Evolutionary conservation across 2,329 filamentous ascomycete species (phyloP).

Genomic region (Leptodontidium sp.): DNA sequence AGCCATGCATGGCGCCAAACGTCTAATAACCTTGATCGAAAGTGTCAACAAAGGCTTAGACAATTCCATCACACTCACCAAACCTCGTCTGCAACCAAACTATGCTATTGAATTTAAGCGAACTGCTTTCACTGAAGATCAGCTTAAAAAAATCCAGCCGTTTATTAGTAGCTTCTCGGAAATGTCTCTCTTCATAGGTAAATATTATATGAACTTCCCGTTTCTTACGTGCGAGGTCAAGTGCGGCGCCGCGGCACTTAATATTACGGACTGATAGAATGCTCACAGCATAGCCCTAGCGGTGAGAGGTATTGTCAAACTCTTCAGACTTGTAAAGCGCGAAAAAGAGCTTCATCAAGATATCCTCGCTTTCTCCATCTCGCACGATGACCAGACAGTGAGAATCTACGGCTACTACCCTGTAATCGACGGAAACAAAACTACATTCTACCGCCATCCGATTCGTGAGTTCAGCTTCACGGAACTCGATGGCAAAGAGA

Average conservation of each 20-base stretch:
- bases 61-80: conserved; percentile 49
- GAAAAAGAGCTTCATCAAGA: too few relatives aligned
- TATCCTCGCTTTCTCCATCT: too few relatives aligned
- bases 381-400: conserved; percentile 43
- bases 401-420: conserved; percentile 48
- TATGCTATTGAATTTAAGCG: conserved; percentile 53
- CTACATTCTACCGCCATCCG: conserved; percentile 45
- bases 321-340: too few relatives aligned
- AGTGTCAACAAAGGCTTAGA: conserved; percentile 54
- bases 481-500: conserved; percentile 39
- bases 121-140: conserved; percentile 51
- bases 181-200: conserved; percentile 49
- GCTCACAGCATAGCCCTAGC: too few relatives aligned
- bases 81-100: conserved; percentile 52
- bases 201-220: conserved; percentile 57
- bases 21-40: conserved; percentile 46
- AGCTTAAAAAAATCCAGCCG: conserved; percentile 52
- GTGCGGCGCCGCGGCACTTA: too few relatives aligned
- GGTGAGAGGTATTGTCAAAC: too few relatives aligned
- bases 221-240: conserved; percentile 59
- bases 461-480: conserved; percentile 45
- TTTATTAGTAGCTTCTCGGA: conserved; percentile 48
- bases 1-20: conserved; percentile 19
- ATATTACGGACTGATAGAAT: too few relatives aligned
- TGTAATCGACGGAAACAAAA: conserved; percentile 36